Conservation (phyloP, 306 rosid genomes). For the Ammopiptanthus mongolicus region DNA sequence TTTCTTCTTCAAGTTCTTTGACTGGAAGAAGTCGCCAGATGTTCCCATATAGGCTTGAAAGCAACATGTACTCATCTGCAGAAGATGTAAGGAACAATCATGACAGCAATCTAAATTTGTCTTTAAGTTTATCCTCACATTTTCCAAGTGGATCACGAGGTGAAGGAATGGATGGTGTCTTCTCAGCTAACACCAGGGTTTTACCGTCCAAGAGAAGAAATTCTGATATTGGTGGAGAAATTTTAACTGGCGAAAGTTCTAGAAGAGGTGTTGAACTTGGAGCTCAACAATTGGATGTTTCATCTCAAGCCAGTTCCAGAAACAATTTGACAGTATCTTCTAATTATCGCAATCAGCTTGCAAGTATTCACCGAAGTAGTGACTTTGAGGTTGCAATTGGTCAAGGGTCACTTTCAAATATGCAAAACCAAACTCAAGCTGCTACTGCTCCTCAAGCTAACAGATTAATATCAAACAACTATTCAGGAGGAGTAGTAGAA, state of each 20-base stretch:
- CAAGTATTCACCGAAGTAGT: neutral
- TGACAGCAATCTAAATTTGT: too few relatives aligned
- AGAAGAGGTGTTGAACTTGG: neutral
- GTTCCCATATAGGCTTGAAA: too few relatives aligned
- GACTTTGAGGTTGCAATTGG: neutral
- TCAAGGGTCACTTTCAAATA: neutral
- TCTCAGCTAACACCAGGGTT: neutral
- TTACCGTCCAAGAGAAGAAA: constrained; percentile 17
- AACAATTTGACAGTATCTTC: too few relatives aligned
- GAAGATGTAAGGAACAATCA: too few relatives aligned
- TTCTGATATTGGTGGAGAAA: neutral
- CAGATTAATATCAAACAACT: neutral
- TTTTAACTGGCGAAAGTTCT: constrained; percentile 18
- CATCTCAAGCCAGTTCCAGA: neutral
- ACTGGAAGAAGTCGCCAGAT: too few relatives aligned
- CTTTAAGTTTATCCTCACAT: too few relatives aligned
- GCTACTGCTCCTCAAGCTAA: neutral
- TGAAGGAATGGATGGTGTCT: too few relatives aligned
- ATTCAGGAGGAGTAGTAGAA: too few relatives aligned
- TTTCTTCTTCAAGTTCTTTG: too few relatives aligned
- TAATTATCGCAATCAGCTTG: neutral
- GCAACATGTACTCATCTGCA: too few relatives aligned
- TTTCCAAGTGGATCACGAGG: too few relatives aligned
- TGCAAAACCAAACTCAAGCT: neutral
- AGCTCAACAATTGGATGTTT: neutral